Base-by-base conservation (phyloP, 2,329 filamentous ascomycete species). In the Fusarium floridanum region DNA sequence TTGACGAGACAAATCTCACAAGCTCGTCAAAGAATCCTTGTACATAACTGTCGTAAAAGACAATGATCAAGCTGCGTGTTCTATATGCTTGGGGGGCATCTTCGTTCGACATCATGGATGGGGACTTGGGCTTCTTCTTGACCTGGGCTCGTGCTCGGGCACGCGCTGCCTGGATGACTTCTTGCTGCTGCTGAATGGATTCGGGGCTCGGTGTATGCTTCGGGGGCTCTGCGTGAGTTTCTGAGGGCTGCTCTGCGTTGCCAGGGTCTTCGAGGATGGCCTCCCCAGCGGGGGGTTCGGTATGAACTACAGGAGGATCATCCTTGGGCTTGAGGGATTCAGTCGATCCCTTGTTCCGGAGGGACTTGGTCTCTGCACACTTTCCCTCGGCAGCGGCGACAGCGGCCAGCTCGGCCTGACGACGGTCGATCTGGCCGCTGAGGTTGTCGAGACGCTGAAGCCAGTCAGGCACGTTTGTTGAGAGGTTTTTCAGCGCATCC, bases 31-130 rank as follows among this genome's bases (percentile, higher is more conserved):
- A 95, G 43, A 92, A 91, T 61, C 91, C 91, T 80, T 98, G 95
- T 5, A 97, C 92, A 71, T 94, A 92, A 76, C 93, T 94, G 80
- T 98, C 95, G 81, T 98, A 98, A 83, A 95, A 95, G n/a, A 98
- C 93, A 45, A 97, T 92, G 45, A 96, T 92, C 87, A 94, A 93
- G 67, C 88, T 92, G 74, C 93, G 90, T 5, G 91, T 91, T 64
- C 93, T 91, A 80, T 93, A 93, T 71, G 91, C 90, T 12, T 85
- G 82, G 1, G 86, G 81, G 3, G 83, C 81, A 12, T 89, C 87
- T 41, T 85, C 84, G 39, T 82, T 85, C 48, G 88, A 90, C 61
- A 87, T 76, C 75, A 90, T 83, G 0, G 89, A 90, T 27, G 88
- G 83, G 14, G 87, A 86, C 63, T 88, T 85, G 62, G 86, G 85